A percentile compares a stretch with the other conserved stretches of the same genome.
Conservation (phyloP, 1,284 basidiomycete species). For the Megacollybia platyphylla region DNA sequence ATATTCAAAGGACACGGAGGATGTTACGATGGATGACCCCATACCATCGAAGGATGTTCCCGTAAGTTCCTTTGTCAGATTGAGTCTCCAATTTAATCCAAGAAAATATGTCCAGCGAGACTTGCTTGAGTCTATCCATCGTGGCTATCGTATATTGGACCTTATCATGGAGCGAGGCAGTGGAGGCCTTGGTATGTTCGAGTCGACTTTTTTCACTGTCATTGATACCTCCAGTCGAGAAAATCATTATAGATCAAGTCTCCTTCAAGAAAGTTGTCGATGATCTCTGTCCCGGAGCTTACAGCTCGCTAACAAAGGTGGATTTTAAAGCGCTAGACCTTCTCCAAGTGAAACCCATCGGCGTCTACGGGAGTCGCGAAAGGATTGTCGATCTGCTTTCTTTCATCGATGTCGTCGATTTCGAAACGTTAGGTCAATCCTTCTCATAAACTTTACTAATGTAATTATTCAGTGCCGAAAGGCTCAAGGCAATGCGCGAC, state of each 20-base stretch:
- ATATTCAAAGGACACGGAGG: too few relatives aligned
- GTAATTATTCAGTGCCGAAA: slow-evolving; percentile 4
- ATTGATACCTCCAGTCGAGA: slow-evolving; percentile 28
- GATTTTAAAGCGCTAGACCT: slow-evolving; percentile 36
- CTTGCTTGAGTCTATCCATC: neutral
- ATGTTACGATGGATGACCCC: too few relatives aligned
- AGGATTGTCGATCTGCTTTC: slow-evolving; percentile 33
- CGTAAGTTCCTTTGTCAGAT: too few relatives aligned
- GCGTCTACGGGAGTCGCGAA: slow-evolving; percentile 40
- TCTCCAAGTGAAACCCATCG: slow-evolving; percentile 30
- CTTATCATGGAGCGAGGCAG: slow-evolving; percentile 9
- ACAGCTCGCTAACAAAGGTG: slow-evolving; percentile 35
- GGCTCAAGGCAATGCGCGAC: slow-evolving; percentile 10
- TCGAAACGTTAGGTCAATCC: slow-evolving; percentile 18
- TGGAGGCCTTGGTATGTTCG: slow-evolving; percentile 6
- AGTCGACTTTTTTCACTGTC: slow-evolving; percentile 1
- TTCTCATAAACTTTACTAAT: neutral
- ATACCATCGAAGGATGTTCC: too few relatives aligned
- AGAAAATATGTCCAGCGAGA: neutral
- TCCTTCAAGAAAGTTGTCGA: slow-evolving; percentile 32
- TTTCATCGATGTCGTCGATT: slow-evolving; percentile 19
- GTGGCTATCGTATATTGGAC: slow-evolving; percentile 8
- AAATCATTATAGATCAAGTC: slow-evolving; percentile 42
- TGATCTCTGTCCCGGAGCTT: slow-evolving; percentile 30
- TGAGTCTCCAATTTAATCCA: too few relatives aligned